These are phyloP conservation scores for Hysterangium stoloniferum DNA, from an alignment of 768 basidiomycete species.

Conservation along the genomic window DNA sequence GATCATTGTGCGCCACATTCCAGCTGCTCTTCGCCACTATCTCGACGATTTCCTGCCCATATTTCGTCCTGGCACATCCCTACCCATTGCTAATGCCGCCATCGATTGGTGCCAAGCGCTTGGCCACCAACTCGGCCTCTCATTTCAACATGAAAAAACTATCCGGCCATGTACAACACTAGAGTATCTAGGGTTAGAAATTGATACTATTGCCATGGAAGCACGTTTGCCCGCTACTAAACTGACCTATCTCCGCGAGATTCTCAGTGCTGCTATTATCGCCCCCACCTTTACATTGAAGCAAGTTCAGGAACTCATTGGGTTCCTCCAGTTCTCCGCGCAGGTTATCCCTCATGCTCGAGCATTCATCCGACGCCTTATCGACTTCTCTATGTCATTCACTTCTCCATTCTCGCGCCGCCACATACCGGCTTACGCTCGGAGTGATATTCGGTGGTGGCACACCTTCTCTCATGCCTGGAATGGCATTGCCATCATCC, in stretches of 20 bases:
- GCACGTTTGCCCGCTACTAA: slow-evolving; percentile 27
- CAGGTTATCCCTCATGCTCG: slow-evolving; percentile 28
- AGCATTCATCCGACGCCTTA: slow-evolving; percentile 23
- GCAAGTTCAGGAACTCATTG: slow-evolving; percentile 26
- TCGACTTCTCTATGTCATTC: slow-evolving; percentile 25
- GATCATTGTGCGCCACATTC: slow-evolving; percentile 30
- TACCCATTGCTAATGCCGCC: slow-evolving; percentile 11
- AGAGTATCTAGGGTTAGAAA: slow-evolving; percentile 17
- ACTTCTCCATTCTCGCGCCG: slow-evolving; percentile 15
- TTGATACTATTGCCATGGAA: slow-evolving; percentile 23
- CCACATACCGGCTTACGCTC: slow-evolving; percentile 19
- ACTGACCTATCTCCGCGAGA: slow-evolving; percentile 15
- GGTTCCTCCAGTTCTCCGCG: slow-evolving; percentile 28
- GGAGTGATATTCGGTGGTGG: slow-evolving; percentile 29
- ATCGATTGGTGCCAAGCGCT: slow-evolving; percentile 26
- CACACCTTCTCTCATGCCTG: slow-evolving; percentile 18
- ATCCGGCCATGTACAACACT: slow-evolving; percentile 13
- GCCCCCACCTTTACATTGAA: slow-evolving; percentile 21
- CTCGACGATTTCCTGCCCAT: slow-evolving; percentile 27
- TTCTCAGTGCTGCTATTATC: slow-evolving; percentile 21
- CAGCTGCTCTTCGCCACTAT: not conserved
- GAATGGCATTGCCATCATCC: slow-evolving; percentile 23
- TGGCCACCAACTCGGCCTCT: slow-evolving; percentile 22
- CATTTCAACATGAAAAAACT: slow-evolving; percentile 25
- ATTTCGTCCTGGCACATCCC: slow-evolving; percentile 1